phyloP scores from a whole-genome alignment of 805 yeast genomes.

The Jamesozyma gamospora region DNA sequence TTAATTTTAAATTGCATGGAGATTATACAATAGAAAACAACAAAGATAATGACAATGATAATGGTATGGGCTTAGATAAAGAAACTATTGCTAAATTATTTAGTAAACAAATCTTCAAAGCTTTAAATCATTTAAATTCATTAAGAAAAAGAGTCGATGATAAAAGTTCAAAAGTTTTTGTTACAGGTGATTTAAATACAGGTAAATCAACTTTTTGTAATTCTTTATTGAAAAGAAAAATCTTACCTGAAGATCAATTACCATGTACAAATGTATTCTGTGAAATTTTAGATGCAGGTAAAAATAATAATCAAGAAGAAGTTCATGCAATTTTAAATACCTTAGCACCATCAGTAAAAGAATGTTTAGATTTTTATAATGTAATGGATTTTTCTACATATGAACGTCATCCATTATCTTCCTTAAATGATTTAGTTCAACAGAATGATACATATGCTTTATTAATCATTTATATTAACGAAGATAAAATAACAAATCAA shows the following conservation, averaged over 20 bases:
- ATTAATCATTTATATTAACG: conserved; percentile 74
- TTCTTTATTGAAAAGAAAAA: conserved; percentile 63
- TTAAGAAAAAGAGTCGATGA: conserved; percentile 81
- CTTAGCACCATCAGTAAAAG: conserved; percentile 19
- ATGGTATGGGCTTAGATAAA: conserved; percentile 53
- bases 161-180: conserved; percentile 84
- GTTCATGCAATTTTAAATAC: conserved; percentile 82
- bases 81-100: conserved; percentile 59
- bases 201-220: conserved; percentile 96
- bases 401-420: conserved; percentile 41
- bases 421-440: conserved; percentile 60
- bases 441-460: conserved; percentile 62
- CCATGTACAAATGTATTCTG: conserved; percentile 96
- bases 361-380: conserved; percentile 24
- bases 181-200: conserved; percentile 93
- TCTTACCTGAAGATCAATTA: conserved; percentile 93
- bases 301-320: conserved; percentile 69
- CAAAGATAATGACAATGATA: conserved; percentile 28
- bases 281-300: conserved; percentile 79
- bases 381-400: conserved; percentile 56
- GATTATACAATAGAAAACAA: conserved; percentile 6
- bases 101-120: conserved; percentile 55
- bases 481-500: conserved; percentile 43
- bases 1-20: conserved; percentile 23
- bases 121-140: conserved; percentile 56